A percentile compares a stretch with the other conserved stretches of the same genome.
phyloP scores from a whole-genome alignment of 345 rosid species.

The Microcos paniculata region DNA sequence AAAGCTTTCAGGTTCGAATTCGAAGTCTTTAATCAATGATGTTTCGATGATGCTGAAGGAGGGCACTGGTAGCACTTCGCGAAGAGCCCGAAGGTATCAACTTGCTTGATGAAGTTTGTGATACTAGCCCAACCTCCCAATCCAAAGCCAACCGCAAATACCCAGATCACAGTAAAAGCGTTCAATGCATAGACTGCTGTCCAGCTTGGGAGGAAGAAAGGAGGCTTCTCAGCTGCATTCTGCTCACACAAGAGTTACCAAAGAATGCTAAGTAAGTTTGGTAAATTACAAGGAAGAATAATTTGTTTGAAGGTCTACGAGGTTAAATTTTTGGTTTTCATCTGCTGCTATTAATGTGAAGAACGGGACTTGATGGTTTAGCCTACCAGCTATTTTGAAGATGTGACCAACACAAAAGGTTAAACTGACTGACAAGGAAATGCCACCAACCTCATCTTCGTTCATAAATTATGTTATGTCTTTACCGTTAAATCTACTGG shows the following conservation, averaged over 20 bases:
- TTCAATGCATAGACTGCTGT: slow-evolving; percentile 62
- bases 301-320: neutral
- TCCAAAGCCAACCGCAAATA: slow-evolving; percentile 70
- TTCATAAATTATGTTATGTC: no score
- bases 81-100: slow-evolving; percentile 80
- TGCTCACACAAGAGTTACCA: slow-evolving; percentile 22
- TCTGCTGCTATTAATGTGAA: neutral
- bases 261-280: neutral
- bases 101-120: slow-evolving; percentile 70
- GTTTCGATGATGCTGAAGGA: slow-evolving; percentile 26
- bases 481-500: neutral
- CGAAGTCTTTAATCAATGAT: slow-evolving; percentile 26
- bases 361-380: slow-evolving; percentile 3
- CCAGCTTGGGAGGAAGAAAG: slow-evolving; percentile 68
- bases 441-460: no score
- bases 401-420: no score
- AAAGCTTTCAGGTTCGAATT: neutral
- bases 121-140: slow-evolving; percentile 93
- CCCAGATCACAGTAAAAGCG: slow-evolving; percentile 58
- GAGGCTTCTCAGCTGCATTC: slow-evolving; percentile 80
- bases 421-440: no score
- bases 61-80: slow-evolving; percentile 94
- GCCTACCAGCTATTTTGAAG: neutral
- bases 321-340: neutral
- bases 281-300: neutral